Conservation (phyloP, 2,329 filamentous ascomycete species). For the Ciborinia camelliae region DNA sequence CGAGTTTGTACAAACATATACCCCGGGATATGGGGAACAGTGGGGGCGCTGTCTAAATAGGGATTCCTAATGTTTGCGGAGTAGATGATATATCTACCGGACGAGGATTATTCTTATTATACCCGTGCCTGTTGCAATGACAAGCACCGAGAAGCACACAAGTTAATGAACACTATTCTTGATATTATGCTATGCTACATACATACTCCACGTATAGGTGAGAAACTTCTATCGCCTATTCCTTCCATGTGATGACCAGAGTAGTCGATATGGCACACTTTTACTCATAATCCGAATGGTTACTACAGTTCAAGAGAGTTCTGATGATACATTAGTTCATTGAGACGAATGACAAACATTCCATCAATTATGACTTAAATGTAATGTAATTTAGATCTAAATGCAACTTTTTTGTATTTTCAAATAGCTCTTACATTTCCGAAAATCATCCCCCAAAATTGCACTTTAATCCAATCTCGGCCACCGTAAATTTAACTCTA, state of each 20-base stretch:
- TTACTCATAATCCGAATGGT: background rate
- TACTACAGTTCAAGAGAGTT: background rate
- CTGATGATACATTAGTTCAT: background rate
- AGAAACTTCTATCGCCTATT: background rate
- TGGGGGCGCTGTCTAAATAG: background rate
- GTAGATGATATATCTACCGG: background rate
- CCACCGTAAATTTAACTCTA: background rate
- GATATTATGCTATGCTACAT: background rate
- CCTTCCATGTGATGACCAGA: background rate
- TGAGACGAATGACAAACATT: background rate
- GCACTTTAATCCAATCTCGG: background rate
- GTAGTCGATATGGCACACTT: background rate
- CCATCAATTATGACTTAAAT: background rate
- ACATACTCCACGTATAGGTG: background rate
- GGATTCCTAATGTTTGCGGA: background rate
- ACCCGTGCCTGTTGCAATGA: background rate
- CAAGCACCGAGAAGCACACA: no score
- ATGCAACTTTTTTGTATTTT: background rate
- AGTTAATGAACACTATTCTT: background rate
- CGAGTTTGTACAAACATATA: constrained; percentile 5
- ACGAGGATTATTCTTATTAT: background rate
- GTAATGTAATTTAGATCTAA: background rate
- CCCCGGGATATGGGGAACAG: background rate
- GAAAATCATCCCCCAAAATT: background rate
- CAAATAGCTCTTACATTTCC: background rate